Evolutionary conservation across 169 alveolate genomes (phyloP), one percentile per base, ranked within the genome.

Genomic region (Perkinsus olseni): DNA sequence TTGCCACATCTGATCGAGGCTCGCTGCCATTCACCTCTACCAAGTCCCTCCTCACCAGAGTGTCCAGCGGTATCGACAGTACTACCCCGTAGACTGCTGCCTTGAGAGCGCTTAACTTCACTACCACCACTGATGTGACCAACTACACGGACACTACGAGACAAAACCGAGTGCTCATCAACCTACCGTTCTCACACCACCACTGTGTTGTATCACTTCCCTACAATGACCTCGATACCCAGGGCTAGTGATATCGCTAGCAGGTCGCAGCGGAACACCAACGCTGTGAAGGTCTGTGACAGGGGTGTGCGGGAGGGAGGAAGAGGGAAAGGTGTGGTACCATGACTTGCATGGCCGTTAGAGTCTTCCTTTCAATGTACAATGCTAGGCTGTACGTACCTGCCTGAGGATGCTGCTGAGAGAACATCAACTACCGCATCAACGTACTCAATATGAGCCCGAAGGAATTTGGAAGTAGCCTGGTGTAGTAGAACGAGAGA

Each of bases 391-490:
- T 31, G 93, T 62, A 0, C 91, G 91, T 8, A 74, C 51, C 28
- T 94, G 38, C 93, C 91, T 93, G n/a, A 94, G 62, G 39, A 92
- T 91, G 74, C 38, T 45, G 28, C 93, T 10, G 95, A 94, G 95
- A 37, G 24, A 91, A 11, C 94, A 95, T 74, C 92, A 91, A n/a
- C 95, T 95, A n/a, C 74, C 40, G 38, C 94, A 6, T 40, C 50
- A 40, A 6, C 50, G n/a, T 94, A 48, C 96, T 90, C 0, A 95
- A 51, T 38, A 92, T 92, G 74, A 95, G 82, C 21, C 96, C 97
- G 91, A 92, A 96, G 0, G 96, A 93, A 39, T 96, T 96, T 10
- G 96, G 96, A 0, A 96, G 95, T 11, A 96, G 95, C 34, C 97
- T 51, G 0, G 96, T 92, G 37, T 94, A 91, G 82, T 96, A 96